Evolutionary conservation across 129 eudicot genomes (phyloP).

Genomic region (Solidago caesia): DNA sequence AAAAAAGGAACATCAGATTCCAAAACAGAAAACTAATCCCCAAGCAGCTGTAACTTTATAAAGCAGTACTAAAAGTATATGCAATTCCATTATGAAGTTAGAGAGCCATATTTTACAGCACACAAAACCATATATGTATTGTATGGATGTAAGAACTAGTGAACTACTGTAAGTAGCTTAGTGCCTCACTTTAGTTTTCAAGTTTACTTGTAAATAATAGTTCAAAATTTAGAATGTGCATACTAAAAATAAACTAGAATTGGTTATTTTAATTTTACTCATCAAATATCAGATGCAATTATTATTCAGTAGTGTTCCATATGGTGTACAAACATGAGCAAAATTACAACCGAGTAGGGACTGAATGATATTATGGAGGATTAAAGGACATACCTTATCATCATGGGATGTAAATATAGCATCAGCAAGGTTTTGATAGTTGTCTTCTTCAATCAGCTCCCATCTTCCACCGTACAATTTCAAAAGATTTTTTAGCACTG

Average conservation of each 20-base stretch:
- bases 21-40: neutral
- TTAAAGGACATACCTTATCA: conserved; percentile 44
- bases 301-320: neutral
- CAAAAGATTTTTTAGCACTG: conserved; percentile 52
- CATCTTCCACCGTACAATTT: conserved; percentile 46
- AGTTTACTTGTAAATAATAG: neutral
- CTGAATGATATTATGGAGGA: neutral
- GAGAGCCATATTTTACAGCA: neutral
- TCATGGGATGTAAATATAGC: conserved; percentile 60
- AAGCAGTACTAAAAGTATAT: neutral
- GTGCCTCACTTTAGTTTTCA: neutral
- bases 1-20: conserved; percentile 8
- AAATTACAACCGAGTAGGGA: neutral
- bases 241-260: neutral
- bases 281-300: neutral
- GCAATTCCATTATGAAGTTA: neutral
- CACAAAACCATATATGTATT: neutral
- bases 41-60: neutral
- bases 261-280: neutral
- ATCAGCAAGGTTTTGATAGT: conserved; percentile 70
- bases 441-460: conserved; percentile 74
- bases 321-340: conserved; percentile 4
- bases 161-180: neutral
- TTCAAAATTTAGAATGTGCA: neutral
- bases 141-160: no score